Evolutionary conservation across 257 asterid species (phyloP).

Genomic region (Oldenlandia corymbosa): DNA sequence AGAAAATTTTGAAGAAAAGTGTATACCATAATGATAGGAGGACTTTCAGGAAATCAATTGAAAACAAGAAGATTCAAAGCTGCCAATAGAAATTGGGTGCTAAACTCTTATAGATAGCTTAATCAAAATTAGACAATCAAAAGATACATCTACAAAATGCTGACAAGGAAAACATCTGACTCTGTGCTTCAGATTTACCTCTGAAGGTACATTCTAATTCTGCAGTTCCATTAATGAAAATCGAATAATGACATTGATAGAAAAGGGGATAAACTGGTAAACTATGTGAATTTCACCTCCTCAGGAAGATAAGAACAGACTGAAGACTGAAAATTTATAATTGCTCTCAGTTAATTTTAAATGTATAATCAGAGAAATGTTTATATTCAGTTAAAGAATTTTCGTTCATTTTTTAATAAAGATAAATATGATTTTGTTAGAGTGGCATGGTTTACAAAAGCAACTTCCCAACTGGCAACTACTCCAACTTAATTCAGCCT

Average conservation of each 20-base stretch:
- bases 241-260: background rate
- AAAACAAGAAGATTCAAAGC: background rate
- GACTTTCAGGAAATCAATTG: background rate
- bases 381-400: background rate
- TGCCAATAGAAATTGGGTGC: background rate
- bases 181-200: background rate
- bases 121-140: background rate
- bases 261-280: background rate
- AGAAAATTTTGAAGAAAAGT: background rate
- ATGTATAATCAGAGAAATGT: too few relatives aligned
- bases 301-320: background rate
- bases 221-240: too few relatives aligned
- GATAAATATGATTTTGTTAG: background rate
- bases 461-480: background rate
- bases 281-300: background rate
- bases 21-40: background rate
- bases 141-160: background rate
- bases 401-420: background rate
- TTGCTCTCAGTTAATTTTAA: background rate
- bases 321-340: background rate
- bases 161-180: background rate
- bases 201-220: background rate
- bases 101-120: background rate
- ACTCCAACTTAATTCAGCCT: conserved; percentile 6
- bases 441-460: background rate